phyloP scores from a whole-genome alignment of 768 basidiomycete genomes.

The Mycena indigotica region DNA sequence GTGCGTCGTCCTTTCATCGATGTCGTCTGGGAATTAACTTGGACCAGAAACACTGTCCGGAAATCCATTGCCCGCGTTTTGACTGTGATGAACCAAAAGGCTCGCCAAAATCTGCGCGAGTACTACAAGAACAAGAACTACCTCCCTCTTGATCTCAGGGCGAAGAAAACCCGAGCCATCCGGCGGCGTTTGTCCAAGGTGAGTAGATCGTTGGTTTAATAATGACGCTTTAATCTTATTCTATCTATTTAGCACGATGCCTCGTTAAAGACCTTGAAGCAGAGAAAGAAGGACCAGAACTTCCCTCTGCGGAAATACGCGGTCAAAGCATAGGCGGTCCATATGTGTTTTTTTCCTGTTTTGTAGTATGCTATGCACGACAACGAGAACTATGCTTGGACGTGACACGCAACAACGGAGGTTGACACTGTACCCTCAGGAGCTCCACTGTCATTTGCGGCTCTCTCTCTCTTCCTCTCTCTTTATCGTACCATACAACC shows the following conservation, averaged over 20 bases:
- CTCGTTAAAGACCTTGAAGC: conserved; percentile 86
- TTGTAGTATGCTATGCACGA: conserved; percentile 15
- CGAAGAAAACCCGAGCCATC: conserved; percentile 99
- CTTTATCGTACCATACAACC: background rate
- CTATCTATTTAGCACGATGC: conserved; percentile 64
- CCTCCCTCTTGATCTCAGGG: conserved; percentile 94
- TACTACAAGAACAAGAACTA: conserved; percentile 98
- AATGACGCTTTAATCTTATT: background rate
- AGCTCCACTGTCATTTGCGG: background rate
- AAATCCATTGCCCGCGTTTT: conserved; percentile 98
- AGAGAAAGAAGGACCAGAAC: conserved; percentile 92
- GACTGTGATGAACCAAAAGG: conserved; percentile 98
- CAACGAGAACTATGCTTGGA: conserved; percentile 3
- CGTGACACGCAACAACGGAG: background rate
- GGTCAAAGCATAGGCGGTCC: conserved; percentile 84
- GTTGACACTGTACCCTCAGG: background rate
- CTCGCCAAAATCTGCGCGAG: conserved; percentile 93
- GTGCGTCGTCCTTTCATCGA: conserved; percentile 50
- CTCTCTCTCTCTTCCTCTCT: background rate
- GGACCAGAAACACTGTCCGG: conserved; percentile 86
- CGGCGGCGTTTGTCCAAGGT: conserved; percentile 92
- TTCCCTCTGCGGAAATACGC: conserved; percentile 95
- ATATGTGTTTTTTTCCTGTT: conserved; percentile 13
- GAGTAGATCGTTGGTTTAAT: conserved; percentile 25
- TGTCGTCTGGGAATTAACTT: conserved; percentile 2